Conservation (phyloP, 2,329 filamentous ascomycete species). For the Fusarium sublunatum region DNA sequence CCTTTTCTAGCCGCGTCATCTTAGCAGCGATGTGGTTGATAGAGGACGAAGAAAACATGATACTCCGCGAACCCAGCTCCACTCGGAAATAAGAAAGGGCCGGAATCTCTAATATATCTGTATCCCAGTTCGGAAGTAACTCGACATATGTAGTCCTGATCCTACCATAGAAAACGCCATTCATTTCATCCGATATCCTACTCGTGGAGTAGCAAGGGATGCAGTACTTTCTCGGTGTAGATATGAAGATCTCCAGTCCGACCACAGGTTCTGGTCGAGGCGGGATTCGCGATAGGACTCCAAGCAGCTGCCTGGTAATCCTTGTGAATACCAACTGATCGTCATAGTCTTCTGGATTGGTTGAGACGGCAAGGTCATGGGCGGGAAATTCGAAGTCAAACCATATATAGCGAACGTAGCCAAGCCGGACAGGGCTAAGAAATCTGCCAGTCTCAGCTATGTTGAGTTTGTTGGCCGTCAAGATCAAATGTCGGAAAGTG, state of each 20-base stretch:
- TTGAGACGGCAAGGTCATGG: constrained; percentile 6
- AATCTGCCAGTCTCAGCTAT: not conserved
- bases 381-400: constrained; percentile 16
- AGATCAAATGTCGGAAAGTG: constrained; percentile 5
- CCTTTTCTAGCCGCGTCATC: constrained; percentile 7
- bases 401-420: constrained; percentile 13
- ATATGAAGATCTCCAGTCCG: constrained; percentile 8
- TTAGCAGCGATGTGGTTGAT: constrained; percentile 6
- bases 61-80: constrained; percentile 6
- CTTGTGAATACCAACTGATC: constrained; percentile 6
- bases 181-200: not conserved
- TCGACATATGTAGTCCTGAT: constrained; percentile 2
- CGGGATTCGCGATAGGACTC: not conserved
- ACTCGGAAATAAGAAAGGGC: constrained; percentile 9
- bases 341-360: constrained; percentile 4
- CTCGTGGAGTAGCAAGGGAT: not conserved
- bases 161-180: not conserved
- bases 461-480: not conserved
- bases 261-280: not conserved
- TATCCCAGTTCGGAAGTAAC: not conserved
- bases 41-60: constrained; percentile 17
- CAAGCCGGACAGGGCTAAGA: constrained; percentile 1
- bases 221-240: constrained; percentile 7
- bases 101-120: not conserved
- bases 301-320: not conserved